phyloP scores from a whole-genome alignment of 2,329 filamentous ascomycete species.

The Escovopsis sp. region DNA sequence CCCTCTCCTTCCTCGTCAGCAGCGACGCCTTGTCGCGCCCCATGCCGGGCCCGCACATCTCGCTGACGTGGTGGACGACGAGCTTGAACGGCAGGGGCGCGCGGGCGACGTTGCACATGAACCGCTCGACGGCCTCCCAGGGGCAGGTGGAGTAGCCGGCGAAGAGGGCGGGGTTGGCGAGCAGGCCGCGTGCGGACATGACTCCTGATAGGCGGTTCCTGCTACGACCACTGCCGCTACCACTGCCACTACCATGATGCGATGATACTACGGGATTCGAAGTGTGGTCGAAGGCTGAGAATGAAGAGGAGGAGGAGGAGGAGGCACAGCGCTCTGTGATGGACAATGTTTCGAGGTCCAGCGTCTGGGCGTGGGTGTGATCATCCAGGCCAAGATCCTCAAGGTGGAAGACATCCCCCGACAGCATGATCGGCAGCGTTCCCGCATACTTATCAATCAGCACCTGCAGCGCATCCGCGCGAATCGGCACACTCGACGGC shows the following conservation, averaged over 20 bases:
- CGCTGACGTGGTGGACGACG: constrained; percentile 47
- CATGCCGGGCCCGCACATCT: constrained; percentile 49
- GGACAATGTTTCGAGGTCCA: constrained; percentile 18
- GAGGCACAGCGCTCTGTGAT: constrained; percentile 8
- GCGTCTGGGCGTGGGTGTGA: constrained; percentile 10
- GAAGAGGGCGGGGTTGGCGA: constrained; percentile 53
- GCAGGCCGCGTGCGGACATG: constrained; percentile 54
- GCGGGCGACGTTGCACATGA: constrained; percentile 41
- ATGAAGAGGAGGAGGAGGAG: neutral
- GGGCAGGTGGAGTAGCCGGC: constrained; percentile 40
- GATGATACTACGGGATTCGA: too few species aligned
- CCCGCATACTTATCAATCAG: constrained; percentile 36
- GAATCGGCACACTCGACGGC: constrained; percentile 44
- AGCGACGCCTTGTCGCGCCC: constrained; percentile 35
- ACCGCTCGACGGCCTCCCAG: constrained; percentile 46
- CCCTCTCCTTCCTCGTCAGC: constrained; percentile 40
- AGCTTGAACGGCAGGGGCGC: constrained; percentile 48
- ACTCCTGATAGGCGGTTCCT: constrained; percentile 42
- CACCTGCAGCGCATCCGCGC: constrained; percentile 42
- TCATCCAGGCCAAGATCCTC: too few species aligned
- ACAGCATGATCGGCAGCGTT: constrained; percentile 47
- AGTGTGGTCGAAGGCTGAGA: neutral
- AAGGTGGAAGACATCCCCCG: constrained; percentile 53
- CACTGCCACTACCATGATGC: too few species aligned
- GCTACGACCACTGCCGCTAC: too few species aligned